These are phyloP conservation scores for Diatrype stigma DNA, from an alignment of 2,329 filamentous ascomycete species.

Conservation along the genomic window DNA sequence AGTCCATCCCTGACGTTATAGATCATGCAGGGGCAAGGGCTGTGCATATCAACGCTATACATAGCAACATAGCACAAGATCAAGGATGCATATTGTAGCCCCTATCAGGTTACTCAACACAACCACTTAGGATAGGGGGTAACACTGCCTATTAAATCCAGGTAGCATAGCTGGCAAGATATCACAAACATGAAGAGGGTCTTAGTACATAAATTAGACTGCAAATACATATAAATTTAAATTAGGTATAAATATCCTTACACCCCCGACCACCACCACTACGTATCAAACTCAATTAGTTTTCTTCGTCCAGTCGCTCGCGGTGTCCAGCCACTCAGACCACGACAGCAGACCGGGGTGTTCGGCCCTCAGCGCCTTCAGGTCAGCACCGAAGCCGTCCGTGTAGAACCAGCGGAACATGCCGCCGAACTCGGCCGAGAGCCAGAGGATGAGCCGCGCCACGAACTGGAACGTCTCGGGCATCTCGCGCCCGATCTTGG, in stretches of 20 bases:
- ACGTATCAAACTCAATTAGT: not conserved
- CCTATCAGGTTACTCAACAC: too few relatives aligned
- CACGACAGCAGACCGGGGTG: conserved; percentile 18
- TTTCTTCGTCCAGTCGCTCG: not conserved
- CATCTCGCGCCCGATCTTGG: conserved; percentile 24
- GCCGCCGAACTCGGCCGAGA: conserved; percentile 28
- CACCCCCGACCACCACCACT: too few relatives aligned
- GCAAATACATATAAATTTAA: too few relatives aligned
- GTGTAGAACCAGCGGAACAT: conserved; percentile 36
- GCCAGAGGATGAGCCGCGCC: conserved; percentile 18
- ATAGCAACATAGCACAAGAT: too few relatives aligned
- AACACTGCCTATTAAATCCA: too few relatives aligned
- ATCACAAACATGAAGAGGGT: too few relatives aligned
- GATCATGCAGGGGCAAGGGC: not conserved
- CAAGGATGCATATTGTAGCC: too few relatives aligned
- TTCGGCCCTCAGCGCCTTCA: conserved; percentile 21
- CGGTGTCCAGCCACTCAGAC: not conserved
- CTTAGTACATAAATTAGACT: too few relatives aligned
- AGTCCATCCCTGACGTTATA: not conserved
- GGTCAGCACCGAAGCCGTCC: conserved; percentile 32
- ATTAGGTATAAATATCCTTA: too few relatives aligned
- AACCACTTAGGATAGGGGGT: too few relatives aligned
- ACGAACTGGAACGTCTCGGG: conserved; percentile 28
- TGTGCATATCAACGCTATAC: not conserved
- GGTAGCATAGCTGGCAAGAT: too few relatives aligned